Base-by-base conservation (phyloP, 441 rosid genomes). In the Manihot esculenta region DNA sequence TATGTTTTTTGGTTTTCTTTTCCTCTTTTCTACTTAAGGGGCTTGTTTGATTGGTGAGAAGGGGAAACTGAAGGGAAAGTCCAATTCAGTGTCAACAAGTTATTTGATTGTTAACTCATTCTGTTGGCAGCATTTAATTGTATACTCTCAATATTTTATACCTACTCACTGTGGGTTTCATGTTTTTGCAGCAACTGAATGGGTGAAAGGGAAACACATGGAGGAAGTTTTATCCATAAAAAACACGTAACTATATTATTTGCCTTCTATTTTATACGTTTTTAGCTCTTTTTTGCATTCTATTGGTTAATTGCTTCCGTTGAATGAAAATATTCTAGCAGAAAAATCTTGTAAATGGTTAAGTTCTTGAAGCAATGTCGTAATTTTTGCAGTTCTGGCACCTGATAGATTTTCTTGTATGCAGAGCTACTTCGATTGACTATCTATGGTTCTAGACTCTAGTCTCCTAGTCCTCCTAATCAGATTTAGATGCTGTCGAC, bases 151-250 rank as follows among this genome's bases (percentile, higher is more conserved):
- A 60, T 21, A 2, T 60, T 59, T 15, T 6, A 8, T 27, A 45
- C 11, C 33, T 17, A 12, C 35, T 59, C 62, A 50, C 62, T 30
- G 1, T 30, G 4, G 33, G 4, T 45, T n/a, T 23, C 76, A 33
- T 49, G 48, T 23, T 68, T 66, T 77, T 80, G 38, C 84, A 94
- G 99, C 91, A 30, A 86, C 97, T 13, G 99, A 94, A 79, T 94
- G 99, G 99, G 97, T 92, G 85, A 92, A 92, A 78, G 99, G 97
- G 65, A 94, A 85, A 77, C 87, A 85, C 58, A 87, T 87, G 91
- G 93, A 90, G 73, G 97, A 94, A 68, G 97, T 90, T 11, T 10
- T 92, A 24, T 69, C 97, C 78, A 94, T 94, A 42, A 94, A 89
- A 73, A 94, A 94, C 80, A 88, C 99, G 99, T 90, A 73, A 88